Base-by-base conservation (phyloP, 805 yeast species). In the Ogataea methylovora region DNA sequence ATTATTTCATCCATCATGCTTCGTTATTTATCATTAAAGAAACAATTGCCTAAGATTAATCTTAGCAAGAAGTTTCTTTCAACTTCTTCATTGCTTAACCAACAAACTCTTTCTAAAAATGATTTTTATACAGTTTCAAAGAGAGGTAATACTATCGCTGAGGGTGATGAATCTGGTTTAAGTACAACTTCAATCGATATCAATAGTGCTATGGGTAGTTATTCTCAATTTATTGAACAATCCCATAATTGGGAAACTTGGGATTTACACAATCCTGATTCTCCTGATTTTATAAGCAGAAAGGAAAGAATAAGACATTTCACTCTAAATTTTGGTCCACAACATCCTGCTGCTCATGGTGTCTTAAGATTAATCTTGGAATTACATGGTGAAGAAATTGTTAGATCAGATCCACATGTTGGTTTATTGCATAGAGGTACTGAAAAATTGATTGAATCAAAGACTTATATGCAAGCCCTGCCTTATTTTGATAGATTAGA, bases 261-360 rank as follows among this genome's bases (percentile, higher is more conserved):
- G 64, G 48, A 54, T 31, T 39, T 59, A 25, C 37, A 38, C 33
- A 56, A 56, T 34, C 58, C 48, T 37, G 64, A 60, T 44, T 52
- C 61, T 8, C 63, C 65, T 9, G 63, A 59, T 29, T 57, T 41
- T 34, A 53, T 54, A 9, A 48, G 54, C 15, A 49, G 60, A 38
- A 61, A 61, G 45, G 58, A 64, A 15, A 70, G 83, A 57, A 78
- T 84, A 53, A 77, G 94, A 59, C 94, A 84, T 56, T 85, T 84
- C 67, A 84, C 94, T 32, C 78, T 85, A 56, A 85, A 85, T 63
- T 84, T 84, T 56, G 95, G 94, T 24, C 95, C 95, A 32, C 95
- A 84, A 64, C 95, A 84, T 66, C 95, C 95, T 17, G 95, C 95
- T 42, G 94, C 94, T 20, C 95, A 84, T 65, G 95, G 95, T 46